Evolutionary conservation across 2,329 filamentous ascomycete species (phyloP).

Genomic region (Aureobasidium subglaciale): DNA sequence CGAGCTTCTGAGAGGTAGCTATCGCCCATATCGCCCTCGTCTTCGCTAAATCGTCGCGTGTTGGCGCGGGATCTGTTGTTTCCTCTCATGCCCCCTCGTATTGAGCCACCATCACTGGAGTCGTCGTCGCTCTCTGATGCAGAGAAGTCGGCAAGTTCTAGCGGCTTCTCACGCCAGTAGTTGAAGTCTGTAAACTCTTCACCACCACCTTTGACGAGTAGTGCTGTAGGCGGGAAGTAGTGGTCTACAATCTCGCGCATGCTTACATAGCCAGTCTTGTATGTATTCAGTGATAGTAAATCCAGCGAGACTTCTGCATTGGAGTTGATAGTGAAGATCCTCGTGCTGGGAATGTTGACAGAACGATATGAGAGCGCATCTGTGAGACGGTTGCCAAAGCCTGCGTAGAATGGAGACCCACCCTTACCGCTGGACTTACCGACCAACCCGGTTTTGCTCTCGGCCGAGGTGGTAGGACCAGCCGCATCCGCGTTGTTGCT

Average conservation of each 20-base stretch:
- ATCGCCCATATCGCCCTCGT: constrained; percentile 17
- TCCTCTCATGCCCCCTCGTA: neutral
- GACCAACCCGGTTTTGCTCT: neutral
- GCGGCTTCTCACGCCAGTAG: constrained; percentile 83
- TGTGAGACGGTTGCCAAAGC: constrained; percentile 92
- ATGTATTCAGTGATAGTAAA: constrained; percentile 81
- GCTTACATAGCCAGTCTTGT: constrained; percentile 93
- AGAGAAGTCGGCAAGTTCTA: constrained; percentile 83
- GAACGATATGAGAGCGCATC: constrained; percentile 94
- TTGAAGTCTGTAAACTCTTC: constrained; percentile 96
- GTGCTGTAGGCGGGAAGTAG: constrained; percentile 88
- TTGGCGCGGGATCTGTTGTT: constrained; percentile 1
- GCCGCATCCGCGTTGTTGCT: constrained; percentile 21
- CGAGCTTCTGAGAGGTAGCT: constrained; percentile 22
- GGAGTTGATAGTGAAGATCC: constrained; percentile 98
- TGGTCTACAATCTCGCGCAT: constrained; percentile 98
- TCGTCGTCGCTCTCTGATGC: constrained; percentile 63
- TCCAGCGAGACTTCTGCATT: constrained; percentile 94
- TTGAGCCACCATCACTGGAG: constrained; percentile 21
- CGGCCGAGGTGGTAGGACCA: constrained; percentile 6
- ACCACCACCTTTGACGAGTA: constrained; percentile 79
- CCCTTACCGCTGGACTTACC: constrained; percentile 21
- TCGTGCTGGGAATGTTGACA: constrained; percentile 86
- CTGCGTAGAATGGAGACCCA: constrained; percentile 78
- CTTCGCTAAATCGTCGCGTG: constrained; percentile 15